Evolutionary conservation across 495 filamentous ascomycete species (phyloP).

Genomic region (Aspergillus wentii): DNA sequence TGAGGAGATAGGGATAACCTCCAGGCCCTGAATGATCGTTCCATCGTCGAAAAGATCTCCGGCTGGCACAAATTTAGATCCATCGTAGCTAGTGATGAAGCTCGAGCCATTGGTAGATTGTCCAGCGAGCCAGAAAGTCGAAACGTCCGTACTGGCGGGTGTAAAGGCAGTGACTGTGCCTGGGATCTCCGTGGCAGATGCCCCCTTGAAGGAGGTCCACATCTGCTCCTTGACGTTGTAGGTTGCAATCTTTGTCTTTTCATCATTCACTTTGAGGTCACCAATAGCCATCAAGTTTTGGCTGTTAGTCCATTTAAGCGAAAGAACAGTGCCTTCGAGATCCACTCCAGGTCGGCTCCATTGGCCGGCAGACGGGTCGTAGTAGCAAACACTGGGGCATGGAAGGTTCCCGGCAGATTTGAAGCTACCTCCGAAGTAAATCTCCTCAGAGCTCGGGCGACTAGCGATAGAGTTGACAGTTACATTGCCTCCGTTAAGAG

Average conservation of each 20-base stretch:
- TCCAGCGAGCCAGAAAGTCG: slow-evolving; percentile 78
- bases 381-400: slow-evolving; percentile 78
- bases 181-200: slow-evolving; percentile 54
- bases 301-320: slow-evolving; percentile 69
- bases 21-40: slow-evolving; percentile 70
- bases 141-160: slow-evolving; percentile 60
- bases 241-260: slow-evolving; percentile 61
- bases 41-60: slow-evolving; percentile 53
- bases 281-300: slow-evolving; percentile 71
- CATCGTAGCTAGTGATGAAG: slow-evolving; percentile 76
- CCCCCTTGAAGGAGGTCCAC: slow-evolving; percentile 65
- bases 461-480: slow-evolving; percentile 69
- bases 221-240: slow-evolving; percentile 59
- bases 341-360: slow-evolving; percentile 74
- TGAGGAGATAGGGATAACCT: slow-evolving; percentile 66
- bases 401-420: slow-evolving; percentile 72
- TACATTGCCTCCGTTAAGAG: slow-evolving; percentile 61
- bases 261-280: slow-evolving; percentile 62
- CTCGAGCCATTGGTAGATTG: slow-evolving; percentile 57
- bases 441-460: slow-evolving; percentile 59
- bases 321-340: slow-evolving; percentile 61
- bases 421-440: slow-evolving; percentile 87
- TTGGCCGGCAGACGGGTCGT: slow-evolving; percentile 57
- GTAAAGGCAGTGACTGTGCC: slow-evolving; percentile 75
- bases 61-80: slow-evolving; percentile 52